A percentile compares a stretch with the other conserved stretches of the same genome.
Conservation (phyloP, 2,329 filamentous ascomycete genomes). For the Ceratocystis harringtonii region DNA sequence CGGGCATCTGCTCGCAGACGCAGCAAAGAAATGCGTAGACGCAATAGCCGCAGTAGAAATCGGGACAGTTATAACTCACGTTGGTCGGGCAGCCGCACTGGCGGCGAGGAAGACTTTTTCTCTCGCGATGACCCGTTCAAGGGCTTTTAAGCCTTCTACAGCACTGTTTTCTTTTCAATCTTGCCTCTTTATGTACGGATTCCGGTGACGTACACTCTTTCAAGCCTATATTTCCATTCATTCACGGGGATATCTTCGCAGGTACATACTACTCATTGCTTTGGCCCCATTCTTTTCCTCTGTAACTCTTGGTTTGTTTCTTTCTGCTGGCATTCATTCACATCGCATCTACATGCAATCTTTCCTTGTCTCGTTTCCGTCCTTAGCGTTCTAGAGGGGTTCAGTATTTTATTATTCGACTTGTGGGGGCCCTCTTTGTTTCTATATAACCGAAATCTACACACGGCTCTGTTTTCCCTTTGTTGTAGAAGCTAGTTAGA, state of each 20-base stretch:
- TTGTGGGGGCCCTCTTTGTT: too few species aligned
- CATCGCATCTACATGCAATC: neutral
- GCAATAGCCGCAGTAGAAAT: slow-evolving; percentile 38
- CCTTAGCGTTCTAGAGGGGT: neutral
- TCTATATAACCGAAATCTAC: neutral
- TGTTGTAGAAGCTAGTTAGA: neutral
- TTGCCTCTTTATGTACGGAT: too few species aligned
- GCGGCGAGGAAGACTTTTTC: slow-evolving; percentile 40
- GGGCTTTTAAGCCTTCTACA: slow-evolving; percentile 33
- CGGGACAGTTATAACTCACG: slow-evolving; percentile 37
- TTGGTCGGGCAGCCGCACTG: slow-evolving; percentile 18
- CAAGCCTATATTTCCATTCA: neutral
- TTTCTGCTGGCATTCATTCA: neutral
- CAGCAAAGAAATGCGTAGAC: slow-evolving; percentile 40
- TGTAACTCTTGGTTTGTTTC: neutral
- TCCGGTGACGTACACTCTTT: neutral
- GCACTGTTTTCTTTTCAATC: too few species aligned
- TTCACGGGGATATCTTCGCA: neutral
- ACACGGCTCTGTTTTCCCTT: neutral
- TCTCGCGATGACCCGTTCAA: slow-evolving; percentile 44
- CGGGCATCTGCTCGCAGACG: slow-evolving; percentile 34
- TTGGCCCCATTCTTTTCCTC: neutral
- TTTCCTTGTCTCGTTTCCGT: neutral
- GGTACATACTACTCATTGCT: neutral
- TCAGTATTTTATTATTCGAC: too few species aligned